Evolutionary conservation across 495 filamentous ascomycete species (phyloP), one percentile per base, ranked within the genome.

Genomic region (Talaromyces stipitatus): DNA sequence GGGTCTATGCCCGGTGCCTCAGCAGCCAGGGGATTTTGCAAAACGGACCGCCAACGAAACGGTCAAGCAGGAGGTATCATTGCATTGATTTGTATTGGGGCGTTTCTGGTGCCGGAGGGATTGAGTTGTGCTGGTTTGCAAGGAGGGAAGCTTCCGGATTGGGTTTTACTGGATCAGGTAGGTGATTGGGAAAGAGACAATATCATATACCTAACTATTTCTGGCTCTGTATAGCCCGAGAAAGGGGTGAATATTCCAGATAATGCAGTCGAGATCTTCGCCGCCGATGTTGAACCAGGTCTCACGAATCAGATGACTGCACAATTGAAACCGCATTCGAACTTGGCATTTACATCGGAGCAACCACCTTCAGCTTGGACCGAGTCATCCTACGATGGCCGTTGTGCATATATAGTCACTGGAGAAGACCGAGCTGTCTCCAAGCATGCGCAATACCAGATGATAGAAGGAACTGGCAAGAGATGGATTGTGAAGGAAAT

Each of bases 141-240:
- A 46, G 67, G 65, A 16, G 65, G 67, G 33, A 57, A 59, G 16
- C 24, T 67, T 26, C 67, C 67, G 0, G 51, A 45, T 11, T 67
- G 67, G 67, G 66, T 67, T 41, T 30, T 69, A 5, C 55, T 67
- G 4, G 63, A 69, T 41, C 50, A 64, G 57, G 66, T 64, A 54
- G 5, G 56, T 33, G 10, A 41, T n/a, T 53, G n/a, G n/a, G n/a
- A n/a, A n/a, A 18, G n/a, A 20, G 20, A n/a, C 18, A 32, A 20
- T 2, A 28, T 38, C 18, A 33, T 8, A 10, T 24, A 12, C 9
- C 32, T 54, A 2, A 23, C 32, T 10, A 20, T 24, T 26, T 2
- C n/a, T 50, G 23, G 16, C 41, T 20, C n/a, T n/a, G n/a, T n/a
- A 4, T 50, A 69, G 67, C 67, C 67, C 11, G 50, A 55, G 3